Evolutionary conservation across 768 basidiomycete genomes (phyloP).

Genomic region (Lactifluus subvellereus): DNA sequence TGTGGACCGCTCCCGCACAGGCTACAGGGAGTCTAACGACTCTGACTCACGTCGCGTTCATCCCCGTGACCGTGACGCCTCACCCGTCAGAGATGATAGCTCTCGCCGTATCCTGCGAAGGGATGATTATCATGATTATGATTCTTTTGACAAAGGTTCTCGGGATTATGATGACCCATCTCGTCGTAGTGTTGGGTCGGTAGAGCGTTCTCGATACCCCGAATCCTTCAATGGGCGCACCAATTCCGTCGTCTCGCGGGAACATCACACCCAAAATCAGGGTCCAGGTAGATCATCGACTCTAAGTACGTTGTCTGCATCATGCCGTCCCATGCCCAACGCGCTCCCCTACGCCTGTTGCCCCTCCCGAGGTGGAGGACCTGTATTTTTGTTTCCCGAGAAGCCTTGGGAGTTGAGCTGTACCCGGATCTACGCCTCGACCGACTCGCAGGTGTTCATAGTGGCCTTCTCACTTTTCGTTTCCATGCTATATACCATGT

Average conservation of each 20-base stretch:
- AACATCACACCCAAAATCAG: conserved; percentile 17
- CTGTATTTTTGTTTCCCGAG: conserved; percentile 17
- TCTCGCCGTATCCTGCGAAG: conserved; percentile 18
- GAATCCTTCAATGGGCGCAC: conserved; percentile 8
- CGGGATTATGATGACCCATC: conserved; percentile 14
- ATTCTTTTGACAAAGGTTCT: conserved; percentile 17
- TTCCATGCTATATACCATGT: conserved; percentile 19
- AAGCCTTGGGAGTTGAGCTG: conserved; percentile 26
- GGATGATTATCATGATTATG: conserved; percentile 19
- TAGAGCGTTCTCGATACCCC: conserved; percentile 15
- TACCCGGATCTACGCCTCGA: conserved; percentile 21
- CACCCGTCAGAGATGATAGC: conserved; percentile 19
- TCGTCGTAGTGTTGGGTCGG: conserved; percentile 10
- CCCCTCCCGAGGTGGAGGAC: conserved; percentile 24
- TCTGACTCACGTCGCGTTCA: conserved; percentile 7
- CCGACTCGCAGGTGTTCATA: conserved; percentile 22
- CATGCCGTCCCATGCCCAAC: conserved; percentile 23
- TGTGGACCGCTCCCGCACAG: conserved; percentile 12
- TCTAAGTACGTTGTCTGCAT: conserved; percentile 27
- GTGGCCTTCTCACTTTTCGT: conserved; percentile 25
- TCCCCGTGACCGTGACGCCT: conserved; percentile 17
- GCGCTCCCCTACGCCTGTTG: conserved; percentile 9
- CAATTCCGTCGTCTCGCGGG: conserved; percentile 11
- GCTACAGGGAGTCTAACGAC: conserved; percentile 13
- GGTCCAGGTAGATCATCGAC: conserved; percentile 24